Evolutionary conservation across 306 rosid genomes (phyloP).

Genomic region (Malus sylvestris): DNA sequence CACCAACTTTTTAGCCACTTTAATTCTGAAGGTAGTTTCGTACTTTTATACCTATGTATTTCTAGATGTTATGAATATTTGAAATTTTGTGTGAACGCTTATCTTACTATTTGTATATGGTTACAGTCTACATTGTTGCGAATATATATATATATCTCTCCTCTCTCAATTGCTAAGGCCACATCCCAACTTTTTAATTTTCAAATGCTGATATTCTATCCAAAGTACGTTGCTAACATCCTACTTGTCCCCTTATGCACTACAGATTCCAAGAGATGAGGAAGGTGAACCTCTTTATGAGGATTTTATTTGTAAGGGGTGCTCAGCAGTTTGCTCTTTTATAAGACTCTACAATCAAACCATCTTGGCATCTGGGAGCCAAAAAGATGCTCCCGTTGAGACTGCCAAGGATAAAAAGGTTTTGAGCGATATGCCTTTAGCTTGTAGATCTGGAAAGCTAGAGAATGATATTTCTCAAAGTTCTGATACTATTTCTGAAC

Average conservation of each 20-base stretch:
- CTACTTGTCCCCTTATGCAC: conserved; percentile 9
- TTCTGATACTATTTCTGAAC: conserved; percentile 30
- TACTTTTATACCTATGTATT: not conserved
- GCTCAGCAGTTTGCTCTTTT: conserved; percentile 71
- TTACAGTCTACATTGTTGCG: not conserved
- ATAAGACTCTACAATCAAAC: conserved; percentile 56
- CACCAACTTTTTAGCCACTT: not conserved
- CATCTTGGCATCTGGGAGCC: conserved; percentile 48
- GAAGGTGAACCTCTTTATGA: conserved; percentile 91
- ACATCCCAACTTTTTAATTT: not conserved
- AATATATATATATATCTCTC: not conserved
- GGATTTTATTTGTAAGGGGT: conserved; percentile 70
- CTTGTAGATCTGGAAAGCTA: conserved; percentile 40
- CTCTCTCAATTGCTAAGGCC: not conserved
- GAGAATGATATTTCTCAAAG: conserved; percentile 20
- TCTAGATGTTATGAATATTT: not conserved
- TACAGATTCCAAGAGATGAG: conserved; percentile 86
- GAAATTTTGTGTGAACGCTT: not conserved
- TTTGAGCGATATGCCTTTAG: conserved; percentile 38
- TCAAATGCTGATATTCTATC: not conserved
- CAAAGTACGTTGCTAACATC: not conserved
- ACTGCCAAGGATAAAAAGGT: conserved; percentile 55
- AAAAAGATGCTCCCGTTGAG: conserved; percentile 26
- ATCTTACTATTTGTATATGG: not conserved
- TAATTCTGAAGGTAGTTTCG: not conserved